Evolutionary conservation across 2,329 filamentous ascomycete genomes (phyloP), one percentile per base, ranked within the genome.

Genomic region (Ophiostoma perfectum): DNA sequence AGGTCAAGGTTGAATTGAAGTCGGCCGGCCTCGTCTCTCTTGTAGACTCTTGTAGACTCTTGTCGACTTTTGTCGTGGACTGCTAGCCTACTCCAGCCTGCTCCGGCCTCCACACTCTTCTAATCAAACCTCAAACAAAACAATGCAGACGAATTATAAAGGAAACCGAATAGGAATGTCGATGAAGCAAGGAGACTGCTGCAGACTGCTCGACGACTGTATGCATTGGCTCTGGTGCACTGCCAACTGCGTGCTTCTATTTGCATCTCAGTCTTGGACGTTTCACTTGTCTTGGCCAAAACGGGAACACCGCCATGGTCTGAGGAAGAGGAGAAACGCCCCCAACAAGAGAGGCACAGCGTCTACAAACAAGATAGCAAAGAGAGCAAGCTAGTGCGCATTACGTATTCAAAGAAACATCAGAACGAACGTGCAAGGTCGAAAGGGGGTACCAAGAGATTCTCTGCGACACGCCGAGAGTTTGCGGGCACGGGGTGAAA

Each of bases 271-370:
- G 27, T 38, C 55, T 60, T 60, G 55, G 60, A 63, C 60, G 60
- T 63, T 63, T 63, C 60, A 63, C 12, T 42, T 42, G 60, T 63
- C 60, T 63, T 63, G 60, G 60, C 60, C 60, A n/a, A 63, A 63
- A 63, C 60, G 7, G 18, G 5, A 18, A 18, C 47, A 9, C n/a
- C 47, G 16, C 45, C 45, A 27, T 27, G 27, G 27, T 27, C 18
- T 27, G 49, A n/a, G 49, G 7, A 27, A n/a, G 49, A n/a, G 49
- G 49, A 55, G 49, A 55, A 55, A 55, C 14, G 27, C 27, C 27
- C 27, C 27, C 27, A 27, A 27, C 27, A 27, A 27, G 27, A 27
- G 49, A 55, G 49, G 9, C 5, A 16, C n/a, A 36, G n/a, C 58
- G n/a, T n/a, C n/a, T n/a, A n/a, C n/a, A n/a, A 27, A 27, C 27